Conservation (phyloP, 2,329 filamentous ascomycete species). For the Phoma sp. region DNA sequence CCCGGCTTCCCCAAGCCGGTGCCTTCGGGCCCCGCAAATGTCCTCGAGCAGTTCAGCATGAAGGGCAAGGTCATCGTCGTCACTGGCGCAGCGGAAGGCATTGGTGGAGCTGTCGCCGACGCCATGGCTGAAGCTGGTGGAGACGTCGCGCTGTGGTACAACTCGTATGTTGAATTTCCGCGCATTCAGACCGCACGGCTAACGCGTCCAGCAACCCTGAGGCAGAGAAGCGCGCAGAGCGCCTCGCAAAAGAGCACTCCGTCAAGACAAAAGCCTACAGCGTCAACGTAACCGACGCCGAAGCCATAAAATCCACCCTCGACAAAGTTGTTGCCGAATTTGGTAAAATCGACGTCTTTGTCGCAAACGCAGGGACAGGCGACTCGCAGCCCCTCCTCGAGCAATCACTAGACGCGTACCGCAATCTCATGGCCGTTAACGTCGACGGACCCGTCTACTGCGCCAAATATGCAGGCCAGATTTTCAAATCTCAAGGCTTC, state of each 20-base stretch:
- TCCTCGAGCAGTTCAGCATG: slow-evolving; percentile 42
- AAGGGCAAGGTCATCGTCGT: slow-evolving; percentile 52
- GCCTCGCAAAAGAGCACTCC: slow-evolving; percentile 62
- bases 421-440: slow-evolving; percentile 69
- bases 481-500: slow-evolving; percentile 53
- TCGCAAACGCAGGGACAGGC: slow-evolving; percentile 70
- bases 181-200: slow-evolving; percentile 54
- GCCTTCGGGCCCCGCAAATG: slow-evolving; percentile 36
- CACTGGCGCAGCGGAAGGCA: slow-evolving; percentile 60
- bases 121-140: slow-evolving; percentile 51
- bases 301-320: slow-evolving; percentile 62
- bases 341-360: slow-evolving; percentile 68
- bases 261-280: slow-evolving; percentile 70
- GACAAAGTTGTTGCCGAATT: slow-evolving; percentile 71
- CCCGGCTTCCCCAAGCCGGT: slow-evolving; percentile 36
- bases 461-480: slow-evolving; percentile 50
- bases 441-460: slow-evolving; percentile 66
- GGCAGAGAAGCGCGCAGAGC: slow-evolving; percentile 65
- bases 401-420: slow-evolving; percentile 67
- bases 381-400: slow-evolving; percentile 64
- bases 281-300: slow-evolving; percentile 61
- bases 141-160: slow-evolving; percentile 56
- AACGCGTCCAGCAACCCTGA: slow-evolving; percentile 55
- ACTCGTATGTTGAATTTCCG: slow-evolving; percentile 42
- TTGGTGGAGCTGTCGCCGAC: slow-evolving; percentile 55